These are phyloP conservation scores for Escovopsis sp. DNA, from an alignment of 2,329 filamentous ascomycete species.

Conservation along the genomic window DNA sequence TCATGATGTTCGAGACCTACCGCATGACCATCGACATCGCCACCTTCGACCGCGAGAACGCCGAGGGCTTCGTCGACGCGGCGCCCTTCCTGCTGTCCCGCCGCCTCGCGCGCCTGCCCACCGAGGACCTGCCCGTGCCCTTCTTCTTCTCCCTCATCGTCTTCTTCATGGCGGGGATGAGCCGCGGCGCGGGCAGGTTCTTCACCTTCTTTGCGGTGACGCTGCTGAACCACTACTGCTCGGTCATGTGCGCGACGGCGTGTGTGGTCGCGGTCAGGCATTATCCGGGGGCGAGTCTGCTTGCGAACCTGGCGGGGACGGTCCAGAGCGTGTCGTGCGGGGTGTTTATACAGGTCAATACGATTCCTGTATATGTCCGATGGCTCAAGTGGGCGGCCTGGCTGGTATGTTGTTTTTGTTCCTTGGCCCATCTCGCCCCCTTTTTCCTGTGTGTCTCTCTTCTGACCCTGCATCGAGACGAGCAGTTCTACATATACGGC, in stretches of 20 bases:
- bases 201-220: constrained; percentile 57
- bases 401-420: constrained; percentile 25
- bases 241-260: constrained; percentile 54
- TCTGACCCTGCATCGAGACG: no score
- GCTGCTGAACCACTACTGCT: constrained; percentile 56
- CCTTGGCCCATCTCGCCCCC: background rate
- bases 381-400: constrained; percentile 60
- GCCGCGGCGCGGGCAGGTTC: constrained; percentile 46
- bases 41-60: constrained; percentile 60
- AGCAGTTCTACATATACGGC: constrained; percentile 59
- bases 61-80: constrained; percentile 56
- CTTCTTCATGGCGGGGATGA: constrained; percentile 67
- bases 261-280: constrained; percentile 50
- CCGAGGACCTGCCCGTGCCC: constrained; percentile 60
- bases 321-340: constrained; percentile 61
- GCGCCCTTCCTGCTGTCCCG: constrained; percentile 56
- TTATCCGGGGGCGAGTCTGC: constrained; percentile 55
- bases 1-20: constrained; percentile 62
- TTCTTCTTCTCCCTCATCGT: constrained; percentile 55
- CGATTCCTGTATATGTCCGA: constrained; percentile 61
- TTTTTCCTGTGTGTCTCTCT: background rate
- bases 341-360: constrained; percentile 59
- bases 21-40: constrained; percentile 60
- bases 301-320: constrained; percentile 58
- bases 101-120: constrained; percentile 49